Conservation (phyloP, 2,329 filamentous ascomycete species). For the Fusarium sp. region DNA sequence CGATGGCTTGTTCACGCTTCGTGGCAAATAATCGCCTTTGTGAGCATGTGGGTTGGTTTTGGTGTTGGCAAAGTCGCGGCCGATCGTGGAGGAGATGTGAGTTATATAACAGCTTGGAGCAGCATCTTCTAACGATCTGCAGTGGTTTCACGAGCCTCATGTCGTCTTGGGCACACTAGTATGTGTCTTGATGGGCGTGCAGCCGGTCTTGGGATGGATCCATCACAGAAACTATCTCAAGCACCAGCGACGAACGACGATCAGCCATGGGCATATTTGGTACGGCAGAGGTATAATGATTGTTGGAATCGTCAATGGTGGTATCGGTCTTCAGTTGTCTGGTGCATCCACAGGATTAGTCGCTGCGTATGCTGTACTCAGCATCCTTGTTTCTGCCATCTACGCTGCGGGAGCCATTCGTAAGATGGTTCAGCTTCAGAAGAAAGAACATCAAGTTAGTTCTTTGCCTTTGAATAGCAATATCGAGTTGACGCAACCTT, state of each 20-base stretch:
- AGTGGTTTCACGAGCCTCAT: constrained; percentile 6
- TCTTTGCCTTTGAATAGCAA: background rate
- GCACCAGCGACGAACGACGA: background rate
- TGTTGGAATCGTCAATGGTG: constrained; percentile 1
- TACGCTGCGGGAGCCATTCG: background rate
- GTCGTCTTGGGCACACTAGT: background rate
- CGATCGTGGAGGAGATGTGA: constrained; percentile 5
- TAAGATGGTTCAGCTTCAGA: background rate
- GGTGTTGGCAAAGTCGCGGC: constrained; percentile 3
- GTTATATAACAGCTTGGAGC: fast-evolving
- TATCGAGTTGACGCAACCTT: background rate
- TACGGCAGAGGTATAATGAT: constrained; percentile 6
- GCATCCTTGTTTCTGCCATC: background rate
- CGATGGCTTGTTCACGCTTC: constrained; percentile 6
- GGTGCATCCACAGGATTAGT: background rate
- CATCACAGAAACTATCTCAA: constrained; percentile 7
- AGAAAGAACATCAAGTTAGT: background rate
- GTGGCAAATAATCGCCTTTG: constrained; percentile 1
- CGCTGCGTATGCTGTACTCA: background rate
- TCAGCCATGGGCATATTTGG: constrained; percentile 7
- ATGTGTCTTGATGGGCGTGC: background rate
- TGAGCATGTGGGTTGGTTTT: constrained; percentile 2
- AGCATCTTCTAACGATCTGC: background rate
- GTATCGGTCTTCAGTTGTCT: background rate
- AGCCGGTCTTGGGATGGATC: constrained; percentile 7